Evolutionary conservation across 352 stramenopile genomes (phyloP).

Genomic region (Aphanomyces euteiches): DNA sequence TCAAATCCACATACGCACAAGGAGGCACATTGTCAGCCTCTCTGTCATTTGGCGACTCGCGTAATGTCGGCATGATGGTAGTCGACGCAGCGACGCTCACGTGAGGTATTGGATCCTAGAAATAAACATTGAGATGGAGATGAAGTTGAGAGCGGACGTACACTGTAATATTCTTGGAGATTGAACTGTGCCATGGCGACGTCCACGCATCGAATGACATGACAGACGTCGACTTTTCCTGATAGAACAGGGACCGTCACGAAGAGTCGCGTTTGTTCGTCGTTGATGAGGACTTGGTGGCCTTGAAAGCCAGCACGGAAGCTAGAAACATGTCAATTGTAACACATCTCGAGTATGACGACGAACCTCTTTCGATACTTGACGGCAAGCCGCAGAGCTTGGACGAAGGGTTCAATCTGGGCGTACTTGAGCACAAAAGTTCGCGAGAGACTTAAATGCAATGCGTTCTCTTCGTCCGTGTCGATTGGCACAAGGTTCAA

Average conservation of each 20-base stretch:
- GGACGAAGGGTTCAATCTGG: conserved; percentile 66
- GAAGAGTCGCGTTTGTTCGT: conserved; percentile 73
- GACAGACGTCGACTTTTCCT: conserved; percentile 35
- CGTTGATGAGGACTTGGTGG: conserved; percentile 57
- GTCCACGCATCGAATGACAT: conserved; percentile 23
- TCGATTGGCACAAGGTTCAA: conserved; percentile 40
- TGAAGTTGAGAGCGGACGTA: background rate
- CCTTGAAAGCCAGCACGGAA: conserved; percentile 46
- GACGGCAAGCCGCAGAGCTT: conserved; percentile 55
- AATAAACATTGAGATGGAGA: no score
- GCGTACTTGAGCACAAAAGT: conserved; percentile 67
- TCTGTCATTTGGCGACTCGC: conserved; percentile 17
- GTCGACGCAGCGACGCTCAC: conserved; percentile 67
- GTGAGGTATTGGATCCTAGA: conserved; percentile 71
- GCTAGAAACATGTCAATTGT: conserved; percentile 30
- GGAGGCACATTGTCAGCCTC: conserved; percentile 33
- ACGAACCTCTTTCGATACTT: conserved; percentile 64
- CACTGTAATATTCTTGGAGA: background rate
- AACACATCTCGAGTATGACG: background rate
- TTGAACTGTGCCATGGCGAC: background rate
- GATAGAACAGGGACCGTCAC: conserved; percentile 48
- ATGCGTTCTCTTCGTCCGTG: conserved; percentile 18
- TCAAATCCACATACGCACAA: conserved; percentile 25
- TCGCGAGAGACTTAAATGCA: conserved; percentile 73
- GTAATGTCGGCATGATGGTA: conserved; percentile 31